Evolutionary conservation across 2,329 filamentous ascomycete genomes (phyloP).

Genomic region (Colletotrichum tofieldiae): DNA sequence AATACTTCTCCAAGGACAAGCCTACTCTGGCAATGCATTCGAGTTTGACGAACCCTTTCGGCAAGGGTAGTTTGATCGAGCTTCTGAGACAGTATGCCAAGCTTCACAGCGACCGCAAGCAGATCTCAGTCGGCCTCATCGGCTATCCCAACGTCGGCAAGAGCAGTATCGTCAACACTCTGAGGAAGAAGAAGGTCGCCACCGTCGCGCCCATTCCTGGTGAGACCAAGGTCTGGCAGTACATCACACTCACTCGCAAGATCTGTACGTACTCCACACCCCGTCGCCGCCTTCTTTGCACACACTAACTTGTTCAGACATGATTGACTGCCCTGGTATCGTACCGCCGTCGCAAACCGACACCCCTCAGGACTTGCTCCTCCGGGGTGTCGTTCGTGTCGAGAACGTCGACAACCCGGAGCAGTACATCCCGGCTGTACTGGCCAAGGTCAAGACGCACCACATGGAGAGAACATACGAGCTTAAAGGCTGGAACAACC

Average conservation of each 20-base stretch:
- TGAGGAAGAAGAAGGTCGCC: constrained; percentile 95
- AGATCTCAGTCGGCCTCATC: constrained; percentile 88
- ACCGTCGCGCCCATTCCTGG: constrained; percentile 95
- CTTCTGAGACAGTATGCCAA: constrained; percentile 93
- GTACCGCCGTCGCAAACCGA: constrained; percentile 91
- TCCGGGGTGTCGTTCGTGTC: constrained; percentile 92
- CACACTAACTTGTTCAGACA: constrained; percentile 56
- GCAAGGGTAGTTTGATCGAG: constrained; percentile 94
- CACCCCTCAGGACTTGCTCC: constrained; percentile 87
- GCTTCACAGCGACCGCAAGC: constrained; percentile 91
- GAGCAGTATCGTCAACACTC: constrained; percentile 96
- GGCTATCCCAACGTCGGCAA: constrained; percentile 94
- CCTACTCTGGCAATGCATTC: constrained; percentile 96
- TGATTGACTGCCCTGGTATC: constrained; percentile 97
- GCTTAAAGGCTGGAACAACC: constrained; percentile 82
- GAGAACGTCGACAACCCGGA: constrained; percentile 95
- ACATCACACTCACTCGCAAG: constrained; percentile 94
- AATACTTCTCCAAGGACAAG: constrained; percentile 88
- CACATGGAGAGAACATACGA: constrained; percentile 96
- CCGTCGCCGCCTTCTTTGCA: neutral
- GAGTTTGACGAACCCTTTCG: constrained; percentile 95
- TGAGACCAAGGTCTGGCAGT: constrained; percentile 98
- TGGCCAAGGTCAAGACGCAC: constrained; percentile 83
- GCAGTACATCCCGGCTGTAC: constrained; percentile 91
- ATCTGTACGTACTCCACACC: constrained; percentile 63